phyloP scores from a whole-genome alignment of 2,329 filamentous ascomycete species.

The Falciphora oryzae region DNA sequence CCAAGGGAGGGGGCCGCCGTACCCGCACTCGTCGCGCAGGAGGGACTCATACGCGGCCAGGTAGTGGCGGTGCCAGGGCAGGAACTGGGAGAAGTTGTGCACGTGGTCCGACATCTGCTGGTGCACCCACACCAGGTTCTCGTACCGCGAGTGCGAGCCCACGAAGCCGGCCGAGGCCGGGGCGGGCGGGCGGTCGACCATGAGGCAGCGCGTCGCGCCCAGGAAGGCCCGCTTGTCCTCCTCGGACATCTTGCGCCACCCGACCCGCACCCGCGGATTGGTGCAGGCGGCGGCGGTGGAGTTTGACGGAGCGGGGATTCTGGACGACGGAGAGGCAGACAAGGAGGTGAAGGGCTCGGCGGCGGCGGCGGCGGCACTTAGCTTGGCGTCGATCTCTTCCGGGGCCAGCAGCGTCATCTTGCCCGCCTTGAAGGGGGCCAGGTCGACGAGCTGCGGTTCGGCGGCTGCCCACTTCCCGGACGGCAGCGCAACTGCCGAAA shows the following conservation, averaged over 20 bases:
- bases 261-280: background rate
- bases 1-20: conserved; percentile 30
- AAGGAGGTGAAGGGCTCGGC: background rate
- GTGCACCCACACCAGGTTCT: conserved; percentile 12
- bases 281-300: conserved; percentile 3
- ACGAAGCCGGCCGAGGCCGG: conserved; percentile 3
- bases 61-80: conserved; percentile 35
- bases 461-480: no score
- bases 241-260: conserved; percentile 13
- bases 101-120: conserved; percentile 17
- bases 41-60: conserved; percentile 29
- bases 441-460: background rate
- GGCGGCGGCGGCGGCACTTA: background rate
- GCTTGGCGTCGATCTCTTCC: background rate
- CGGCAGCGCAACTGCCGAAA: no score
- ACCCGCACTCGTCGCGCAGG: conserved; percentile 33
- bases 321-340: background rate
- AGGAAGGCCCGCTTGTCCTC: conserved; percentile 8
- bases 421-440: conserved; percentile 3
- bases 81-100: conserved; percentile 24
- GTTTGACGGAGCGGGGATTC: background rate
- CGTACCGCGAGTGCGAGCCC: conserved; percentile 11
- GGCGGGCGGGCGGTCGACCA: background rate
- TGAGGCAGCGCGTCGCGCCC: conserved; percentile 10
- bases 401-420: conserved; percentile 2